A percentile compares a stretch with the other conserved stretches of the same genome.
These are phyloP conservation scores for Calonectria crousiana DNA, from an alignment of 2,329 filamentous ascomycete genomes.

Conservation along the genomic window DNA sequence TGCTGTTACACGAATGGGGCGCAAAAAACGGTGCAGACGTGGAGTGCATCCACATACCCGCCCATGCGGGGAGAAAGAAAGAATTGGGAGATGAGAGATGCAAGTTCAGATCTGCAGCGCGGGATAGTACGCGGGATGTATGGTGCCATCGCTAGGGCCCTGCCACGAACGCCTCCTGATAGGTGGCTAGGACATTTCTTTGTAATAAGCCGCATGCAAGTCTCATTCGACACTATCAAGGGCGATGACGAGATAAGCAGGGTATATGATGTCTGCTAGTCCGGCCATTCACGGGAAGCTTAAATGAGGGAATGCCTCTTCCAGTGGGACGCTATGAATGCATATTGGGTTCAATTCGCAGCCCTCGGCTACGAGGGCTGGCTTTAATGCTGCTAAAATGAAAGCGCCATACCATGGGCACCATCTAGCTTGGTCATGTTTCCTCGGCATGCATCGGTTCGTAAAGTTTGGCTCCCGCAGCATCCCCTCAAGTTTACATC, in stretches of 20 bases:
- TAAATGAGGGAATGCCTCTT: background rate
- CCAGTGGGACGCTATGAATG: background rate
- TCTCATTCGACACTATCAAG: constrained; percentile 21
- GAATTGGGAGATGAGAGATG: background rate
- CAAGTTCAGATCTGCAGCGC: constrained; percentile 28
- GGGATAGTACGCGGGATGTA: constrained; percentile 30
- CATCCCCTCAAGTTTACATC: background rate
- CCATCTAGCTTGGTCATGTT: background rate
- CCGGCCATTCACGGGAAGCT: constrained; percentile 2
- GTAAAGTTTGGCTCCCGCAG: background rate
- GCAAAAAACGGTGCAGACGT: background rate
- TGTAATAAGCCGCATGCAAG: constrained; percentile 25
- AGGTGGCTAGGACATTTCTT: constrained; percentile 17
- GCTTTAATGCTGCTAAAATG: constrained; percentile 21
- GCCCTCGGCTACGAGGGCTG: constrained; percentile 8
- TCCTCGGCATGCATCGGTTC: background rate
- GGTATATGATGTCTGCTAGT: constrained; percentile 16
- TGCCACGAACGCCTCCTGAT: constrained; percentile 19
- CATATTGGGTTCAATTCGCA: constrained; percentile 19
- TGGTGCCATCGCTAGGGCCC: constrained; percentile 31
- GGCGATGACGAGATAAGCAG: constrained; percentile 35
- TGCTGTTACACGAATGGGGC: constrained; percentile 3
- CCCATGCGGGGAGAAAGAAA: constrained; percentile 2
- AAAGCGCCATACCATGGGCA: constrained; percentile 20
- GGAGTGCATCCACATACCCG: background rate